Evolutionary conservation across 1,139 yeast species (phyloP).

Genomic region (Yamadazyma membranifaciens): DNA sequence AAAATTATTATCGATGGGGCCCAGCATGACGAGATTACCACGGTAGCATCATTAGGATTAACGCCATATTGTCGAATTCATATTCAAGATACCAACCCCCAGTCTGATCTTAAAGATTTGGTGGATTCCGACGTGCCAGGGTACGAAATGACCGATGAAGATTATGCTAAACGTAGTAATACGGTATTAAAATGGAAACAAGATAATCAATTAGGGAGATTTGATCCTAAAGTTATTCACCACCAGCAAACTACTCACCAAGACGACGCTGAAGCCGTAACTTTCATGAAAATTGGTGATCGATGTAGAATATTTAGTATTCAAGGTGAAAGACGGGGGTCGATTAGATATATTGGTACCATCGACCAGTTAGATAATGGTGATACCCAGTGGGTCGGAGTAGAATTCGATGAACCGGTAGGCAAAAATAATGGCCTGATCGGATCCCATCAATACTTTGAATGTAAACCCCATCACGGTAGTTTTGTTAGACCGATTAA

Average conservation of each 20-base stretch:
- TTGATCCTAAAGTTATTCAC: constrained; percentile 51
- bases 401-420: constrained; percentile 50
- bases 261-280: constrained; percentile 19
- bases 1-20: constrained; percentile 6
- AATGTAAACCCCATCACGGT: constrained; percentile 42
- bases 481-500: constrained; percentile 50
- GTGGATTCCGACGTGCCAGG: constrained; percentile 28
- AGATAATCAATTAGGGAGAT: constrained; percentile 65
- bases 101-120: constrained; percentile 45
- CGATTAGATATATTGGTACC: constrained; percentile 63
- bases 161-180: constrained; percentile 58
- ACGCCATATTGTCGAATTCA: constrained; percentile 46
- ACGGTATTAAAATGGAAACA: constrained; percentile 79
- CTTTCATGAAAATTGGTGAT: constrained; percentile 28
- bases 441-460: constrained; percentile 32
- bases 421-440: constrained; percentile 46
- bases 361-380: constrained; percentile 56
- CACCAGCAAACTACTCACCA: constrained; percentile 19
- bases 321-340: constrained; percentile 64
- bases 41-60: constrained; percentile 22
- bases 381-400: constrained; percentile 46
- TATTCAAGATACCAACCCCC: constrained; percentile 52
- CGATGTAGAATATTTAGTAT: constrained; percentile 44
- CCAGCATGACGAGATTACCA: constrained; percentile 14
- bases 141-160: constrained; percentile 62